phyloP scores from a whole-genome alignment of 1,284 basidiomycete species.

The Ustilago curta region DNA sequence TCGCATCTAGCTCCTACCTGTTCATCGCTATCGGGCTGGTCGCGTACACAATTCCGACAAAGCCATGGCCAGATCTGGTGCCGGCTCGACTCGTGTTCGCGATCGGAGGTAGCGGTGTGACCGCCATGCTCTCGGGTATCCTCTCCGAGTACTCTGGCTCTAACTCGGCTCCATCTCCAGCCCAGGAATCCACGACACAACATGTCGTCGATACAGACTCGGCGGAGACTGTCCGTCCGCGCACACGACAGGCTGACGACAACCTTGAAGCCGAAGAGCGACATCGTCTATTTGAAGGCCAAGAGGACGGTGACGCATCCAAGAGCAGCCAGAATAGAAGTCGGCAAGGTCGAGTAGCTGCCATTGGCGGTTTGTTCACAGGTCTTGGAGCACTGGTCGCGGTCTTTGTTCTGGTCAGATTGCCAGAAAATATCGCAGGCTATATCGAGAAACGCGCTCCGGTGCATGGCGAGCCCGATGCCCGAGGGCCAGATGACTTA shows the following conservation, averaged over 20 bases:
- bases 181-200: background rate
- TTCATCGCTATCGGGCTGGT: constrained; percentile 50
- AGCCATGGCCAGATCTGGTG: constrained; percentile 55
- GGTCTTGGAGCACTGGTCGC: constrained; percentile 51
- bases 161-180: background rate
- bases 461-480: background rate
- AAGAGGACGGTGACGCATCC: background rate
- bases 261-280: background rate
- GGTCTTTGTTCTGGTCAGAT: constrained; percentile 53
- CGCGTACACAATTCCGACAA: constrained; percentile 40
- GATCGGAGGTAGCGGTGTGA: constrained; percentile 51
- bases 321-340: background rate
- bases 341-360: constrained; percentile 48
- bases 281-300: background rate
- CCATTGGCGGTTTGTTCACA: constrained; percentile 50
- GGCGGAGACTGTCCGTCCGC: constrained; percentile 9
- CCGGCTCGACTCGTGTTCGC: constrained; percentile 56
- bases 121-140: constrained; percentile 55
- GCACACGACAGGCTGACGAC: background rate
- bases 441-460: constrained; percentile 24
- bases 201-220: constrained; percentile 8
- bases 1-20: constrained; percentile 46
- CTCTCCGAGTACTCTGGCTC: constrained; percentile 34
- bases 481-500: constrained; percentile 15
- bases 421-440: constrained; percentile 46